These are phyloP conservation scores for Lagerstroemia fauriei DNA, from an alignment of 441 rosid species.

Conservation along the genomic window DNA sequence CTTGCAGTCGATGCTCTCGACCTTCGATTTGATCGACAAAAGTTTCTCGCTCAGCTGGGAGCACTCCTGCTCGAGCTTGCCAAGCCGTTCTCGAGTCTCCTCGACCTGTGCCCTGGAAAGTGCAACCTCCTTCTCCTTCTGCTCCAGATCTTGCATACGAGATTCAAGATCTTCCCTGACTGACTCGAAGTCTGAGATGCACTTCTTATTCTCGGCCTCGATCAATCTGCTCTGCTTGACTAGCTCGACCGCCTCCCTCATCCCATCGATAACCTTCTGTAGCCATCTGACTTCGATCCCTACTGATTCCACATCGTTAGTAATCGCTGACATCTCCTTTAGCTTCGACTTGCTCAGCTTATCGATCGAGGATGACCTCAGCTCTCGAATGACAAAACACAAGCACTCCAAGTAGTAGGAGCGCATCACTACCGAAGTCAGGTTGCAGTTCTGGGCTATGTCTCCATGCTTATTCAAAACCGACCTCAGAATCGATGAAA, in stretches of 20 bases:
- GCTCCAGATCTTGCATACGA: slow-evolving; percentile 43
- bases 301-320: slow-evolving; percentile 65
- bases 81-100: slow-evolving; percentile 36
- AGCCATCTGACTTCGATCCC: slow-evolving; percentile 66
- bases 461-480: slow-evolving; percentile 65
- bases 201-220: slow-evolving; percentile 45
- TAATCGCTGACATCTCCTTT: slow-evolving; percentile 60
- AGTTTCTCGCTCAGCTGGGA: slow-evolving; percentile 37
- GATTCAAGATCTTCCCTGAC: slow-evolving; percentile 48
- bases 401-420: slow-evolving; percentile 63
- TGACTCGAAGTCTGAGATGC: slow-evolving; percentile 36
- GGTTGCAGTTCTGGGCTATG: slow-evolving; percentile 55
- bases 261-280: slow-evolving; percentile 46
- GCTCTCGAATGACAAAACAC: slow-evolving; percentile 65
- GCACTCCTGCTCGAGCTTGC: slow-evolving; percentile 37
- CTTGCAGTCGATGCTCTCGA: slow-evolving; percentile 16
- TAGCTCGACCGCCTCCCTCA: slow-evolving; percentile 51
- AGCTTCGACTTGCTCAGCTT: slow-evolving; percentile 56
- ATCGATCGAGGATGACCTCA: slow-evolving; percentile 46
- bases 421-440: slow-evolving; percentile 64
- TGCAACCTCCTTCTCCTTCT: slow-evolving; percentile 38
- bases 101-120: slow-evolving; percentile 32
- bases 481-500: slow-evolving; percentile 42
- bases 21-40: slow-evolving; percentile 21
- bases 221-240: slow-evolving; percentile 30